Base-by-base conservation (phyloP, 140 eudicot species). In the Erigeron philadelphicus region DNA sequence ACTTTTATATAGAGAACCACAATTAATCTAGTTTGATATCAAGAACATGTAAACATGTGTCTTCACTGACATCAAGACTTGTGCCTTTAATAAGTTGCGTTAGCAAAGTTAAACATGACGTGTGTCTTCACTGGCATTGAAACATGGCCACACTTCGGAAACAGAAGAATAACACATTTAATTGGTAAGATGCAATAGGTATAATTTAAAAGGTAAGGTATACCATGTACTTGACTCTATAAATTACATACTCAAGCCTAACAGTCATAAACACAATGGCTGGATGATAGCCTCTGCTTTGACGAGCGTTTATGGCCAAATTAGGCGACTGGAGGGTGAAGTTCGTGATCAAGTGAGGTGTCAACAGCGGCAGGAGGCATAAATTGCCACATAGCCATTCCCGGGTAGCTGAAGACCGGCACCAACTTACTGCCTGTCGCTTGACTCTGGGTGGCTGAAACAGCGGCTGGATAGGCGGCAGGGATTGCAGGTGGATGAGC, bases 321-420 rank as follows among this genome's bases (percentile, higher is more conserved):
- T 83, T 85, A 93, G 67, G 98, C 98, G 15, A 86, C 98, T 5
- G 98, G 98, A 13, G 98, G 95, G 57, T 89, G 98, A 35, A 88
- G 95, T 53, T 76, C 90, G 18, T 92, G 98, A 76, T 92, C 98
- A 76, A 86, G 98, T 5, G 98, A 93, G 48, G 98, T 93, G 70
- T 89, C 96, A 8, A 93, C 93, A 9, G 87, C 84, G 5, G 98
- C 88, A 47, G 95, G 87, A 2, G 98, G 98, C 98, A 93, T 78
- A 82, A 86, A 93, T 66, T 87, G 98, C 98, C 96, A 93, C 98
- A 93, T 86, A 44, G 90, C 92, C 70, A 88, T 86, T 71, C 96
- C 95, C 0, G 98, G 98, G 75, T 92, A 92, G 66, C 96, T 79
- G 35, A 88, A 67, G 12, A 92, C 62, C 1, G 98, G 96, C n/a